Base-by-base conservation (phyloP, 495 filamentous ascomycete genomes). In the Annulohypoxylon bovei region DNA sequence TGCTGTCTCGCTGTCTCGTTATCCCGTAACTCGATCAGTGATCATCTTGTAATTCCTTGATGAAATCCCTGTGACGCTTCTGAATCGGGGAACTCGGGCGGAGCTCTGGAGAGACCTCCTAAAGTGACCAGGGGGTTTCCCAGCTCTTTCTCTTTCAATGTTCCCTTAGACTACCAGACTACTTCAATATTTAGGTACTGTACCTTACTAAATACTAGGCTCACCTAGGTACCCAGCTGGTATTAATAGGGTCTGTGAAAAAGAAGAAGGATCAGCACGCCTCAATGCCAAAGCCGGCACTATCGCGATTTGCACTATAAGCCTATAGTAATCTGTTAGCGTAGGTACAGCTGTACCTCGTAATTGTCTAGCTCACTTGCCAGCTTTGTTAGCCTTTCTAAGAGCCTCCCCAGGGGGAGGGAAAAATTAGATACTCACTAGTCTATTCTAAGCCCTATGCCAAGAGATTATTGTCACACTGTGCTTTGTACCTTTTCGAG, bases 391-490 rank as follows among this genome's bases (percentile, higher is more conserved):
- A 23, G 23, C 16, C 47, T 14, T 30, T 50, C 4, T 37, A 33
- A 72, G 70, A 72, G 70, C 70, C 70, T 68, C 70, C 39, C 54
- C 60, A 68, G 65, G 70, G 65, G 61, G 8, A 57, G 22, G 37
- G 20, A 68, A 72, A 72, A 72, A 65, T 68, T 68, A 72, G 70
- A 72, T 68, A 68, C 65, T 40, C 55, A 55, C 70, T 72, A 72
- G 40, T 62, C 65, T 49, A 39, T 65, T 68, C 12, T 52, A 23
- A 57, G 49, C n/a, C 6, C 28, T 14, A 40, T 11, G 55, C 55
- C 39, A 61, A 60, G 54, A 47, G 5, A 56, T 4, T 2, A 1
- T 6, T 11, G 6, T 52, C 65, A 40, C 65, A 72, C 70, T 68
- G 70, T 72, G 61, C 62, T 14, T 35, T 60, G 64, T 72, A 72